Conservation (phyloP, 2,329 filamentous ascomycete genomes). For the Stagonosporopsis chrysanthemi region DNA sequence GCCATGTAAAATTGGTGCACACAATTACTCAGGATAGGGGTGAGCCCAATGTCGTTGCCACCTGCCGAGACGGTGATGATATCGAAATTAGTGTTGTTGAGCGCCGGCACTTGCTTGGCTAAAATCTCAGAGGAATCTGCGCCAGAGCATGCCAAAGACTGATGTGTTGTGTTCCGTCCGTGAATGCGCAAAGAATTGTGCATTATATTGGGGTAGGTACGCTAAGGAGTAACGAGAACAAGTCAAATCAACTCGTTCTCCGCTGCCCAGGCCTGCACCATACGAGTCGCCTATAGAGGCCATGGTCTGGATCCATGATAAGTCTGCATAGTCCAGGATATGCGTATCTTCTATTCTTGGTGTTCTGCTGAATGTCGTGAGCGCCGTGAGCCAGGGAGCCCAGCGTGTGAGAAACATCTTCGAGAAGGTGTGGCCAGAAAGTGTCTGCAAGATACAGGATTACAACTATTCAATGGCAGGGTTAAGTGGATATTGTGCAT, state of each 20-base stretch:
- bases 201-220: slow-evolving; percentile 42
- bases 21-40: slow-evolving; percentile 38
- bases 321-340: slow-evolving; percentile 6
- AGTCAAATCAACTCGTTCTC: slow-evolving; percentile 34
- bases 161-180: slow-evolving; percentile 26
- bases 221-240: slow-evolving; percentile 40
- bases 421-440: too few species aligned
- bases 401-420: slow-evolving; percentile 3
- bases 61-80: slow-evolving; percentile 43
- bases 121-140: slow-evolving; percentile 36
- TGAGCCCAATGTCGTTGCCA: slow-evolving; percentile 43
- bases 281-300: slow-evolving; percentile 45
- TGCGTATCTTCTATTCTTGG: neutral
- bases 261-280: slow-evolving; percentile 40
- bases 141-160: slow-evolving; percentile 43
- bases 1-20: slow-evolving; percentile 44
- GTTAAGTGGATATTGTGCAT: neutral
- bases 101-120: slow-evolving; percentile 31
- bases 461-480: neutral
- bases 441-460: neutral
- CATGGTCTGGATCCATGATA: slow-evolving; percentile 35
- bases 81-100: slow-evolving; percentile 29
- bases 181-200: slow-evolving; percentile 25
- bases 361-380: neutral
- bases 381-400: slow-evolving; percentile 6